These are phyloP conservation scores for Microdochium trichocladiopsis DNA, from an alignment of 2,329 filamentous ascomycete species.

Conservation along the genomic window DNA sequence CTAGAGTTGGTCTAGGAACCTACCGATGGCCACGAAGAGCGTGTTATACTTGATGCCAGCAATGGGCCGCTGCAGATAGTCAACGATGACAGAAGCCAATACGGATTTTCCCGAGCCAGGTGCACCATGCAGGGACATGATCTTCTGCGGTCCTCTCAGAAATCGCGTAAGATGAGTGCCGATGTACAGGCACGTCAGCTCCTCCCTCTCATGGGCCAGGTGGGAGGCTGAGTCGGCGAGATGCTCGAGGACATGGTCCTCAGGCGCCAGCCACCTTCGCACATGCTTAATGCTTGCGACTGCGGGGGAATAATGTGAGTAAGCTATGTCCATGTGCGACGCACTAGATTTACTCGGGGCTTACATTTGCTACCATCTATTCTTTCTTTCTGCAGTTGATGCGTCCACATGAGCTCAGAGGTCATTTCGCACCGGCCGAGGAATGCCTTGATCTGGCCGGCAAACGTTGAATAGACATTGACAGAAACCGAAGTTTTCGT, in stretches of 20 bases:
- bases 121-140: conserved; percentile 14
- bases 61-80: conserved; percentile 27
- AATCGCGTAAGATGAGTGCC: conserved; percentile 11
- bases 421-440: conserved; percentile 10
- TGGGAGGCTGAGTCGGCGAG: conserved; percentile 5
- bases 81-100: conserved; percentile 27
- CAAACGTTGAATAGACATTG: conserved; percentile 13
- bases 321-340: too few species aligned
- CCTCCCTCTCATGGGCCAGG: conserved; percentile 12
- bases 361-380: conserved; percentile 21
- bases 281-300: conserved; percentile 22
- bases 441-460: conserved; percentile 10
- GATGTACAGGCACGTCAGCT: conserved; percentile 14
- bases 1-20: too few species aligned
- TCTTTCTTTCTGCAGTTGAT: conserved; percentile 24
- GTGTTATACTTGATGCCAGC: conserved; percentile 23
- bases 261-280: conserved; percentile 18
- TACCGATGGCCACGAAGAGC: conserved; percentile 26
- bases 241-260: conserved; percentile 9
- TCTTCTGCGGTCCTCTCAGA: conserved; percentile 7
- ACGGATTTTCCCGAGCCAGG: conserved; percentile 29
- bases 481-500: conserved; percentile 11
- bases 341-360: too few species aligned
- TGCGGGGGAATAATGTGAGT: conserved; percentile 4
- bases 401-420: conserved; percentile 13